Evolutionary conservation across 2,329 filamentous ascomycete genomes (phyloP), one percentile per base, ranked within the genome.

Genomic region (Fusarium cyanostomum): DNA sequence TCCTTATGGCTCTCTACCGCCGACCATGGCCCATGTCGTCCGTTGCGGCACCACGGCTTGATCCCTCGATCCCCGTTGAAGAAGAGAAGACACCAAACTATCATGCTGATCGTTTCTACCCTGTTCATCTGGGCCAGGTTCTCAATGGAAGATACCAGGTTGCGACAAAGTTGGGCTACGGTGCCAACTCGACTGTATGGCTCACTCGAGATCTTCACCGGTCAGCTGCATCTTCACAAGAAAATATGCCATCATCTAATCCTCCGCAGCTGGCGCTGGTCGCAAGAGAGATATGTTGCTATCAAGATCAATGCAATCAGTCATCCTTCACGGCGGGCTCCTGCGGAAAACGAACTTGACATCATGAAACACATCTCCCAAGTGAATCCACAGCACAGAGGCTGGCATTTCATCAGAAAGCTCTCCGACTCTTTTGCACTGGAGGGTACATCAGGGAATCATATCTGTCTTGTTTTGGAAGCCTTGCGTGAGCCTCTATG

Each of bases 401-500:
- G 67, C 7, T 65, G 58, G 57, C 50, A 68, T 15, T 71, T 71
- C 13, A 27, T 69, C 6, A 39, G 63, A 15, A 71, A 59, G 15
- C 52, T 71, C 3, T 26, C 31, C 4, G 56, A 56, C 26, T 59
- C 51, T 4, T 71, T 72, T 15, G 7, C 16, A 2, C 10, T 68
- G 6, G 39, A 64, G 1, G 48, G 49, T 2, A 35, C 18, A 7
- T 38, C 21, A 10, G 59, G 55, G 7, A 26, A 15, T 5, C 67
- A 71, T 13, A 5, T 37, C 7, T 71, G 70, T 9, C 54, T 72
- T 1, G 62, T 72, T 2, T 34, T 67, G 2, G 57, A 70, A 4
- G 43, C 67, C 8, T 39, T 72, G 2, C 66, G 66, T 4, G 69
- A 71, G 28, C 69, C 69, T n/a, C 48, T 72, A 7, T 70, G 58